These are phyloP conservation scores for Kwoniella sp. DNA, from an alignment of 768 basidiomycete species.

Conservation along the genomic window DNA sequence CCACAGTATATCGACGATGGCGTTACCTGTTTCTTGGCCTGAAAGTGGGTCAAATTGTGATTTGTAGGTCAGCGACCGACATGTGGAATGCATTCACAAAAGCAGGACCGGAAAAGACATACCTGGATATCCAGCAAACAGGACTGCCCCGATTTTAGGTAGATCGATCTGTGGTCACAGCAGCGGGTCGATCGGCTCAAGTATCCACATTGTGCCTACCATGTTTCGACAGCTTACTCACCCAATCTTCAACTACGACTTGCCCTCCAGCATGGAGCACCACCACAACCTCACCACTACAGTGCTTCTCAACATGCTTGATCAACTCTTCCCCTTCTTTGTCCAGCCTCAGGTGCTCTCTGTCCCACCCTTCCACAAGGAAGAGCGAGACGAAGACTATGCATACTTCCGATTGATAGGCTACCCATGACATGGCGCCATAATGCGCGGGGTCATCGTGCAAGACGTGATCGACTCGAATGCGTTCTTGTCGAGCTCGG, in stretches of 20 bases:
- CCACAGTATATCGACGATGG: slow-evolving; percentile 53
- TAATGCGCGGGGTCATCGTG: slow-evolving; percentile 43
- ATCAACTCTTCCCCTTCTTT: slow-evolving; percentile 45
- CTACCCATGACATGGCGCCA: slow-evolving; percentile 35
- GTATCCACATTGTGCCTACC: no score
- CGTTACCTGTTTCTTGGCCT: slow-evolving; percentile 52
- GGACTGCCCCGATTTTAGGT: slow-evolving; percentile 54
- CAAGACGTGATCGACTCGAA: slow-evolving; percentile 47
- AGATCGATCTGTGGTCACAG: slow-evolving; percentile 47
- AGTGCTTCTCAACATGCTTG: slow-evolving; percentile 40
- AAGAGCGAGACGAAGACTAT: slow-evolving; percentile 54
- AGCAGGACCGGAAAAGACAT: no score
- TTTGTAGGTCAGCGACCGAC: neutral
- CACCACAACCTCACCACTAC: slow-evolving; percentile 47
- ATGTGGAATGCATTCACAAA: neutral
- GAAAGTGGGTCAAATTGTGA: neutral
- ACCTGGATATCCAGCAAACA: slow-evolving; percentile 52
- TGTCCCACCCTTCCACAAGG: slow-evolving; percentile 51
- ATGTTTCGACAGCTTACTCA: slow-evolving; percentile 19
- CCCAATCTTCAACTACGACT: slow-evolving; percentile 49
- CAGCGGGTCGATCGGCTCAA: no score
- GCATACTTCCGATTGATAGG: slow-evolving; percentile 50
- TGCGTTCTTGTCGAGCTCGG: slow-evolving; percentile 33
- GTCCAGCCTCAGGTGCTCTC: slow-evolving; percentile 44
- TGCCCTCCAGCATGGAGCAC: slow-evolving; percentile 47